A percentile compares a stretch with the other conserved stretches of the same genome.
phyloP scores from a whole-genome alignment of 805 yeast species.

The Helenozyma rhizophorensis region DNA sequence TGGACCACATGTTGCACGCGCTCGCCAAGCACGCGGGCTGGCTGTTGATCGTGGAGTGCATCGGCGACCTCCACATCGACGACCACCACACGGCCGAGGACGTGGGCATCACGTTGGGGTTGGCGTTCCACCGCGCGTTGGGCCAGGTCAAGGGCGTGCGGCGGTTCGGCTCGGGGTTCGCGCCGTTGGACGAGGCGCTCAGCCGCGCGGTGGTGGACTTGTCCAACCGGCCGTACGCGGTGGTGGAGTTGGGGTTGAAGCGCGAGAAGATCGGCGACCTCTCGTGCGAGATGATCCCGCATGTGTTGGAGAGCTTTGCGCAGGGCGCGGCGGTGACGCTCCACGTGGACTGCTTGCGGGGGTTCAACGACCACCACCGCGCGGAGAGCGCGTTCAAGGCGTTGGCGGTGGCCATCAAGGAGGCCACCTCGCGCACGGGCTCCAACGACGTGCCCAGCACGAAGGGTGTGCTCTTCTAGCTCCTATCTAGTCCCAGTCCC shows the following conservation, averaged over 20 bases:
- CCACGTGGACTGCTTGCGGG: conserved; percentile 92
- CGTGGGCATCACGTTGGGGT: conserved; percentile 87
- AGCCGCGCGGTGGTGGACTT: conserved; percentile 95
- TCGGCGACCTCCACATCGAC: conserved; percentile 93
- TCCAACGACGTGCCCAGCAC: conserved; percentile 92
- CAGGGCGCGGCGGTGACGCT: conserved; percentile 85
- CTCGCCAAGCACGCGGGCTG: conserved; percentile 96
- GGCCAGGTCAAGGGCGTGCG: conserved; percentile 89
- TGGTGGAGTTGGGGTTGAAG: conserved; percentile 81
- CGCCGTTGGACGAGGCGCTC: conserved; percentile 95
- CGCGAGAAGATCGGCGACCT: conserved; percentile 92
- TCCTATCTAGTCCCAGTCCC: too few species aligned
- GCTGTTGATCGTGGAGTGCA: conserved; percentile 85
- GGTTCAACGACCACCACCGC: conserved; percentile 93
- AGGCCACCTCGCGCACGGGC: conserved; percentile 80
- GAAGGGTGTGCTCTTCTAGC: conserved; percentile 80
- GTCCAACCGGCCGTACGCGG: conserved; percentile 90
- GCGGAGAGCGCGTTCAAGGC: conserved; percentile 97
- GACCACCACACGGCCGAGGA: conserved; percentile 98
- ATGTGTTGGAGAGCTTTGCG: conserved; percentile 90
- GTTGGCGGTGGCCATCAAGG: conserved; percentile 84
- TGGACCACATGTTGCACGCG: conserved; percentile 97
- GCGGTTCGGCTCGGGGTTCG: conserved; percentile 89
- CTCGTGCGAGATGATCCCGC: conserved; percentile 97
- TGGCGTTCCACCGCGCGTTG: conserved; percentile 82